Percentiles rank a stretch among this genome's conserved stretches.
These are phyloP conservation scores for Candida glucosophila DNA, from an alignment of 1,139 yeast species.

Conservation along the genomic window DNA sequence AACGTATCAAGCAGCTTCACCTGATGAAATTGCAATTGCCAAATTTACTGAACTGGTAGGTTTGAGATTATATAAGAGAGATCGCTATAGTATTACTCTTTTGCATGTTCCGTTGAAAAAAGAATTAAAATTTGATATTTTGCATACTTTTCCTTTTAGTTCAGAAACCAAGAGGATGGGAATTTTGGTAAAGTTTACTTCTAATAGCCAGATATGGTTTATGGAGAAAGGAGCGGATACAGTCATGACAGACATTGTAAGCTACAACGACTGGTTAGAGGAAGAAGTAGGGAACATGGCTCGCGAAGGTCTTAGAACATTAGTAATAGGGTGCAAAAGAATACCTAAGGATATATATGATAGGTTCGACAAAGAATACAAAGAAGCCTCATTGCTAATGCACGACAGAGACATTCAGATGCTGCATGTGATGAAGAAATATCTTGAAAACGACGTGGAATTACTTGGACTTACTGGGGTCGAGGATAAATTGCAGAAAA, in stretches of 20 bases:
- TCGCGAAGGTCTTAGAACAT: slow-evolving; percentile 90
- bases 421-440: slow-evolving; percentile 58
- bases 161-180: slow-evolving; percentile 98
- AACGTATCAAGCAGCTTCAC: slow-evolving; percentile 95
- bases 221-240: slow-evolving; percentile 94
- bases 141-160: slow-evolving; percentile 86
- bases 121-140: slow-evolving; percentile 51
- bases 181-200: slow-evolving; percentile 58
- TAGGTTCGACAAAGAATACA: slow-evolving; percentile 56
- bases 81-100: slow-evolving; percentile 64
- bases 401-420: slow-evolving; percentile 64
- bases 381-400: slow-evolving; percentile 73
- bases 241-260: slow-evolving; percentile 83
- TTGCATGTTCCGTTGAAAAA: slow-evolving; percentile 54
- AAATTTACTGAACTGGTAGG: slow-evolving; percentile 87
- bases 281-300: slow-evolving; percentile 98
- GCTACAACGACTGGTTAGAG: slow-evolving; percentile 88
- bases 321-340: slow-evolving; percentile 81
- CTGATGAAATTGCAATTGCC: slow-evolving; percentile 96
- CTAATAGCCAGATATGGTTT: slow-evolving; percentile 70
- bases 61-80: slow-evolving; percentile 68
- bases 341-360: slow-evolving; percentile 47
- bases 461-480: slow-evolving; percentile 93
- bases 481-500: slow-evolving; percentile 86
- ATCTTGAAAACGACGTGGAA: slow-evolving; percentile 77